These are phyloP conservation scores for Lactarius vividus DNA, from an alignment of 768 basidiomycete species.

Conservation along the genomic window DNA sequence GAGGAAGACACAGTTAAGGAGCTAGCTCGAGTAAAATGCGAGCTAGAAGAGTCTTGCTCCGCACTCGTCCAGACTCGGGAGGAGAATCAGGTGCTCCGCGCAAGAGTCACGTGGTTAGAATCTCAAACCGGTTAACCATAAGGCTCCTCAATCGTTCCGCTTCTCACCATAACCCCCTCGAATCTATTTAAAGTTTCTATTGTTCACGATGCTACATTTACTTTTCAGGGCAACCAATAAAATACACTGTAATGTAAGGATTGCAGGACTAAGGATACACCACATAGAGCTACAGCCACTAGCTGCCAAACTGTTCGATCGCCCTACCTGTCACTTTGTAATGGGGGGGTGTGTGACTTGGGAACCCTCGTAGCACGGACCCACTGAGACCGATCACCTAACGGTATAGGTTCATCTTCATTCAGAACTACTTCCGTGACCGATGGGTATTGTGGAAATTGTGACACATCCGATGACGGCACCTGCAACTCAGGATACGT, in stretches of 20 bases:
- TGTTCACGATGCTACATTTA: slow-evolving; percentile 1
- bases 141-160: not conserved
- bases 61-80: slow-evolving; percentile 45
- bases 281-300: not conserved
- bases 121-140: not conserved
- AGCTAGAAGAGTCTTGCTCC: slow-evolving; percentile 45
- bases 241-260: not conserved
- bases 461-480: slow-evolving; percentile 5
- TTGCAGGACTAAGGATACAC: not conserved
- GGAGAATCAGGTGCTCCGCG: slow-evolving; percentile 52
- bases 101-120: slow-evolving; percentile 14
- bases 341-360: not conserved
- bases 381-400: slow-evolving; percentile 46
- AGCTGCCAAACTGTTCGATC: not conserved
- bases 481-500: not conserved
- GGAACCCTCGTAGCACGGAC: slow-evolving; percentile 29
- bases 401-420: slow-evolving; percentile 56
- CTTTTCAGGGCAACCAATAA: not conserved
- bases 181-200: not conserved
- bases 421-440: slow-evolving; percentile 37
- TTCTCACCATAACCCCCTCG: not conserved
- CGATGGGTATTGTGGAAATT: slow-evolving; percentile 36
- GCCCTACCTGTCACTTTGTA: not conserved
- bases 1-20: slow-evolving; percentile 52
- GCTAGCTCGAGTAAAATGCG: slow-evolving; percentile 47